Base-by-base conservation (phyloP, 148 eudicot genomes). In the Gaultheria prostrata region DNA sequence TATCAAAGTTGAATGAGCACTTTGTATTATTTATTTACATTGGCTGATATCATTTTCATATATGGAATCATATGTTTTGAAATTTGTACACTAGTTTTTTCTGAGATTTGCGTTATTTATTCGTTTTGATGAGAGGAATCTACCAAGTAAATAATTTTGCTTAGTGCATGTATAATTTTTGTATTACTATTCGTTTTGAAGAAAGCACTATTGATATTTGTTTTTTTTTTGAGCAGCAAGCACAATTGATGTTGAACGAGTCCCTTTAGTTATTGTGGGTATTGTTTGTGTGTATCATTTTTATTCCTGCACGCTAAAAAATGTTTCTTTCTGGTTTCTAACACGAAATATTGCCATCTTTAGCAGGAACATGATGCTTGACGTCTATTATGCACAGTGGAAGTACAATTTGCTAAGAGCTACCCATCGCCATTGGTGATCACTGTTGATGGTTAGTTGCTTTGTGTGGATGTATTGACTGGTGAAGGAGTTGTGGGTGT, bases 291-390 rank as follows among this genome's bases (percentile, higher is more conserved):
- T 61, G 69, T 9, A n/a, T 61, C 69, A 30, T 61, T 61, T 10
- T 9, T 30, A 39, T 24, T n/a, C 69, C 14, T 5, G 9, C 3
- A 4, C 1, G 69, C 69, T n/a, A 13, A 61, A 61, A 61, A 76
- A n/a, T 7, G 9, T 8, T 61, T 21, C 14, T 77, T 51, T 51
- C 80, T 77, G n/a, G 80, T 61, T 50, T 50, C 20, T 77, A 30
- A 77, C 56, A 5, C 51, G 80, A 51, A 61, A 61, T 3, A 61
- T 61, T 77, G 35, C 14, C 45, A 7, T 48, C 6, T 12, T 76
- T n/a, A n/a, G 80, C 61, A 77, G 63, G 80, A 77, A 77, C 33
- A n/a, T n/a, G 69, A 26, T 48, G 24, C 39, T 26, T n/a, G 17
- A 24, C 0, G 79, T 9, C n/a, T n/a, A 48, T 76, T 76, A 18